Conservation (phyloP, 805 yeast genomes). For the Candida fluviatilis region DNA sequence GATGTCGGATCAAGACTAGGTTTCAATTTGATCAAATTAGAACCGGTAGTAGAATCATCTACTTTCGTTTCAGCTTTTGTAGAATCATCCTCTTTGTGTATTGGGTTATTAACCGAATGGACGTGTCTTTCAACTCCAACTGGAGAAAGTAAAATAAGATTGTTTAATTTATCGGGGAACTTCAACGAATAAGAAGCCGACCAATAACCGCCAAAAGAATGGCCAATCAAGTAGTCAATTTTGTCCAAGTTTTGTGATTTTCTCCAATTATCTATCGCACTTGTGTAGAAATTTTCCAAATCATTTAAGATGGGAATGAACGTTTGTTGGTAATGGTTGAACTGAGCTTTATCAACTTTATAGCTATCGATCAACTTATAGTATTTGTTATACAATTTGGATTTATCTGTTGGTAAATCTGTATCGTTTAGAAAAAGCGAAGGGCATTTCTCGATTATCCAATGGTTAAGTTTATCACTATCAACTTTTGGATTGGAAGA, state of each 20-base stretch:
- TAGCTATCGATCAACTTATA: conserved; percentile 37
- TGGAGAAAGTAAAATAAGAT: conserved; percentile 64
- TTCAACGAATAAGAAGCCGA: conserved; percentile 58
- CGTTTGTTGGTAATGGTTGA: conserved; percentile 25
- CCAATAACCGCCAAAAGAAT: conserved; percentile 77
- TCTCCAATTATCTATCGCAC: conserved; percentile 67
- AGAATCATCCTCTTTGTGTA: background rate
- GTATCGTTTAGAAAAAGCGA: conserved; percentile 22
- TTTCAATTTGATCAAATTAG: conserved; percentile 8
- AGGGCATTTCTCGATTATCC: conserved; percentile 19
- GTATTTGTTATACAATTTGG: conserved; percentile 33
- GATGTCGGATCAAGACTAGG: conserved; percentile 43
- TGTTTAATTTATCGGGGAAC: conserved; percentile 51
- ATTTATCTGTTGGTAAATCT: conserved; percentile 19
- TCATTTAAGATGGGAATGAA: conserved; percentile 36
- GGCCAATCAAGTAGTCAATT: conserved; percentile 64
- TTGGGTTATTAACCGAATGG: conserved; percentile 50
- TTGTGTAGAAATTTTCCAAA: conserved; percentile 54
- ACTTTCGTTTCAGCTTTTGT: conserved; percentile 5
- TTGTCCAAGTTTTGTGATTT: conserved; percentile 40
- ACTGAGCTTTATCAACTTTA: conserved; percentile 21
- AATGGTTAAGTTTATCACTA: conserved; percentile 15
- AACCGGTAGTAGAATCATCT: too few relatives aligned
- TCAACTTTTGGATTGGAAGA: conserved; percentile 42
- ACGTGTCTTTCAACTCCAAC: conserved; percentile 74